These are phyloP conservation scores for Tulasnella calospora DNA, from an alignment of 768 basidiomycete species.

Conservation along the genomic window DNA sequence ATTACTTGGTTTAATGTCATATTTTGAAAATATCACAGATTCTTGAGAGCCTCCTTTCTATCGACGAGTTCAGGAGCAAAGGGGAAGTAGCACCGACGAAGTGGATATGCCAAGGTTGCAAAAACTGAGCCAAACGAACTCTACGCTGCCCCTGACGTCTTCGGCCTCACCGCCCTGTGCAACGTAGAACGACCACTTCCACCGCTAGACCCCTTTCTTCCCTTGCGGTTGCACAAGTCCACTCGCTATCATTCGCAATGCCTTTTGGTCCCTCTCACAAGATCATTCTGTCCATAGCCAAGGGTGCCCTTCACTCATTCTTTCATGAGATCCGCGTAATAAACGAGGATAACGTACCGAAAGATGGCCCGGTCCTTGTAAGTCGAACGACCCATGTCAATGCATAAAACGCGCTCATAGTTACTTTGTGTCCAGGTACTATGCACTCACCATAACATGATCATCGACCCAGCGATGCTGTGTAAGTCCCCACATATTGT, in stretches of 20 bases:
- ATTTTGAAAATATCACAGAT: neutral
- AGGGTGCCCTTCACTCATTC: conserved; percentile 75
- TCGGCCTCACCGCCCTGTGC: conserved; percentile 2
- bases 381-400: conserved; percentile 45
- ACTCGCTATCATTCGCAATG: conserved; percentile 7
- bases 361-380: conserved; percentile 88
- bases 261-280: conserved; percentile 52
- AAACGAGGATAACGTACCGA: conserved; percentile 83
- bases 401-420: neutral
- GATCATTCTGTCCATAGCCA: conserved; percentile 63
- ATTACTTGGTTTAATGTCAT: neutral
- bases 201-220: neutral
- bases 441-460: conserved; percentile 93
- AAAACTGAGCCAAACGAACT: neutral
- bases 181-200: conserved; percentile 9
- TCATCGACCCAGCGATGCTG: conserved; percentile 77
- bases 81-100: no score
- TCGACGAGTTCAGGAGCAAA: no score
- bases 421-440: conserved; percentile 45
- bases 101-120: neutral
- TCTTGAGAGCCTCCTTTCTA: no score
- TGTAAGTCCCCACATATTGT: conserved; percentile 48
- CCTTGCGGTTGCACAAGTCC: neutral
- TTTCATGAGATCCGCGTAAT: conserved; percentile 84
- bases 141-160: neutral